Evolutionary conservation across 2,329 filamentous ascomycete genomes (phyloP), one percentile per base, ranked within the genome.

Genomic region (Reticulascus tulasneorum): DNA sequence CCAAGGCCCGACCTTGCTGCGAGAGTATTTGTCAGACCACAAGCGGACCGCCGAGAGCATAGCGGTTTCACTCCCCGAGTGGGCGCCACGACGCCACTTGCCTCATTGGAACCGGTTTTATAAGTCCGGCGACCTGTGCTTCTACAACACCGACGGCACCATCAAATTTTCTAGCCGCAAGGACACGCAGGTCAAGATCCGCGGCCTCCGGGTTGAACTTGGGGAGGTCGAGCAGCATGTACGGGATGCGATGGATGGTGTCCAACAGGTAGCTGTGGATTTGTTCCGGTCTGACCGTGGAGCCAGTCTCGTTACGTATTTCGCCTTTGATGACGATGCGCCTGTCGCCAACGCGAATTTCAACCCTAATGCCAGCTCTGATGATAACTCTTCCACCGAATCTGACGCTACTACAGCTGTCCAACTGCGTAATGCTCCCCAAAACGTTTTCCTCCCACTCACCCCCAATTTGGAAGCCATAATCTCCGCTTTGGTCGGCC

Each of bases 111-210:
- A 7, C 29, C 29, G 10, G 29, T 32, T 9, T 15, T 22, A 18
- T 23, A 33, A 15, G 30, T 33, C 11, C 30, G 30, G 23, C 22
- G 22, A 33, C 30, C 22, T n/a, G n/a, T n/a, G n/a, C n/a, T n/a
- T 33, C 30, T 24, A 33, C 30, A n/a, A 23, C 8, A 23, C 30
- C 7, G 11, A 6, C 15, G 30, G 22, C 13, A n/a, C 21, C 10
- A 18, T 13, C 10, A 24, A 33, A 19, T 56, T 51, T 23, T 32
- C 56, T 5, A 50, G 51, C 3, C 49, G 55, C 11, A 47, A 49
- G 5, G 55, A 59, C n/a, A 21, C 24, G 2, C 52, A 57, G 13
- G 42, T 58, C 32, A 59, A 59, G 38, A 39, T 59, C 11, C 45
- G 53, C 17, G 54, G 54, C 10, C 45, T 56, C 6, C 51, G 56